Evolutionary conservation across 1,284 basidiomycete genomes (phyloP), one percentile per base, ranked within the genome.

Genomic region (Moesziomyces antarcticus): DNA sequence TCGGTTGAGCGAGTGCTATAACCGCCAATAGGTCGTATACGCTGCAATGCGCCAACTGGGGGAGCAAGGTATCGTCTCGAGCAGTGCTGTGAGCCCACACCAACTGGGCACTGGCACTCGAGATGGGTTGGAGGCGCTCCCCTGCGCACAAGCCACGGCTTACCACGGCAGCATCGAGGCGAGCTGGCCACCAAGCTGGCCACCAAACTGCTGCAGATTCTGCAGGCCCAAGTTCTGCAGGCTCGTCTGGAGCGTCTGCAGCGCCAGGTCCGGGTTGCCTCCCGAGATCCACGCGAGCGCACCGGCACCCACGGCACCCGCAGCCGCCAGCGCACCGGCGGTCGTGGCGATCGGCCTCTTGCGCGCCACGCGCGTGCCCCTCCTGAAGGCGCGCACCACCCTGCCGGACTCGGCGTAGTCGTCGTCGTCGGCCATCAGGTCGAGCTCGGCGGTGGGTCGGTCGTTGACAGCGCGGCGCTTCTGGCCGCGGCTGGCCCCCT

Each of bases 211-310:
- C 50, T 64, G 60, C 33, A 72, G 14, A 58, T 66, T 67, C 21
- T 73, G 50, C 43, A 73, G 25, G 21, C 72, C 77, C 40, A 77
- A 65, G 58, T 59, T 79, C 61, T 75, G 73, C 59, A 79, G 55
- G 57, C 74, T 79, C 43, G 60, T 59, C 68, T 77, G 75, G 33
- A 79, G 68, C 24, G 73, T 73, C 62, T 79, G 75, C 35, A 79
- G 50, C 10, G 77, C 75, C 27, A 71, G 46, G 33, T 74, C 58
- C 18, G 73, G 63, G 58, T 79, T 62, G 33, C 72, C 75, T 27
- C 80, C 80, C n/a, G 80, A 63, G 55, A 80, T 71, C 73, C 69
- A 79, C n/a, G 80, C 80, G 22, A 78, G 60, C 5, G 80, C 77
- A 52, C 78, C 80, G 6, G 75, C 75, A 40, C 80, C 81, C 1